These are phyloP conservation scores for Citrullus mucosospermus DNA, from an alignment of 306 rosid species.

Conservation along the genomic window DNA sequence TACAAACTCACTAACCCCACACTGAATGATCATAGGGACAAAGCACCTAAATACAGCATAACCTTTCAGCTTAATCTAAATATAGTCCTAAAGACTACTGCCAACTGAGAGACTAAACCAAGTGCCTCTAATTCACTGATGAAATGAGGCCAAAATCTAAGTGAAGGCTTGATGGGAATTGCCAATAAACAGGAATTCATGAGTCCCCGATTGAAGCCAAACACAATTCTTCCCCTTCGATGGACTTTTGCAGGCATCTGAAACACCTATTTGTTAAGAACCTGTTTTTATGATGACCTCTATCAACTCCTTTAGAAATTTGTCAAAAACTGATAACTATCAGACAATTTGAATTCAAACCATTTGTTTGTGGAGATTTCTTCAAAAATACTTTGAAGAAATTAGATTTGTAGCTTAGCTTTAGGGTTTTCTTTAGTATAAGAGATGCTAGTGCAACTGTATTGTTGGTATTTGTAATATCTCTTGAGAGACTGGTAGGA, in stretches of 20 bases:
- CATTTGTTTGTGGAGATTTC: not conserved
- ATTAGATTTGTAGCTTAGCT: not conserved
- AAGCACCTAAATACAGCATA: not conserved
- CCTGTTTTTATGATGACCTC: not conserved
- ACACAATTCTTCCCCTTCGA: not conserved
- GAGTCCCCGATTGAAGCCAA: not conserved
- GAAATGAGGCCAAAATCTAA: not conserved
- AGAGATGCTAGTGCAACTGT: not conserved
- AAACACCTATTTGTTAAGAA: not conserved
- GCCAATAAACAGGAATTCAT: not conserved
- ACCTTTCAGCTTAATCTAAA: not conserved
- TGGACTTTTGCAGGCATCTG: not conserved
- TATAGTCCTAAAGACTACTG: not conserved
- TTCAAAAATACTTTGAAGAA: not conserved
- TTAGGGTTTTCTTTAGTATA: not conserved
- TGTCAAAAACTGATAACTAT: not conserved
- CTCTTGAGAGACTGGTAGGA: not conserved
- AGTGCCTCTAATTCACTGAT: not conserved
- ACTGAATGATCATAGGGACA: not conserved
- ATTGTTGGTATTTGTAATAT: not conserved
- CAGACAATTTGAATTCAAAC: not conserved
- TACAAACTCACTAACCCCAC: not conserved
- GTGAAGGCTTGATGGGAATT: not conserved
- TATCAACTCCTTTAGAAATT: not conserved
- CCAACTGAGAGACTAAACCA: not conserved